These are phyloP conservation scores for Lentinula guzmanii DNA, from an alignment of 768 basidiomycete species.

Conservation along the genomic window DNA sequence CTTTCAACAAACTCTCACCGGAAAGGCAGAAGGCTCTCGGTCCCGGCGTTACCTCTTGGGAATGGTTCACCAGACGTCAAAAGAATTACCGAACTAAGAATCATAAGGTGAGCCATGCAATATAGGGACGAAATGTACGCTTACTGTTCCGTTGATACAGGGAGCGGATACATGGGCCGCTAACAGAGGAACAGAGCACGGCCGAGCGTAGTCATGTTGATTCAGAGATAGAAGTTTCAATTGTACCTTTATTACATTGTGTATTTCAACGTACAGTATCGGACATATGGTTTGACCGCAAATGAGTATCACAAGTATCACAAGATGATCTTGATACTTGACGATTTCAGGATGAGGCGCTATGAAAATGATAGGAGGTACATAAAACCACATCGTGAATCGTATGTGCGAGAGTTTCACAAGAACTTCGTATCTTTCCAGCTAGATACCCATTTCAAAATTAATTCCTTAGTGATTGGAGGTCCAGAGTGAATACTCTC, in stretches of 20 bases:
- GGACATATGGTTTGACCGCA: background rate
- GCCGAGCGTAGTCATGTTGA: background rate
- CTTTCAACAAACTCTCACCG: constrained; percentile 28
- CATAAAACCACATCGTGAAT: too few species aligned
- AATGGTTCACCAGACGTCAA: constrained; percentile 39
- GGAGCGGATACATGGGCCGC: constrained; percentile 42
- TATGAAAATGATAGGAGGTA: too few species aligned
- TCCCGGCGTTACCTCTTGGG: constrained; percentile 29
- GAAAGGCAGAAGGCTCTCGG: constrained; percentile 20
- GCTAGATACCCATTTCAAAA: constrained; percentile 33
- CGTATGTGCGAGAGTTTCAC: background rate
- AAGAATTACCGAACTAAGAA: constrained; percentile 40
- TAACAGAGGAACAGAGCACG: constrained; percentile 37
- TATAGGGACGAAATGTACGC: background rate
- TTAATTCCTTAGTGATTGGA: constrained; percentile 24
- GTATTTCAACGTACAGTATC: background rate
- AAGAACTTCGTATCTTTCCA: constrained; percentile 37
- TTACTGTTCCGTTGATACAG: constrained; percentile 15
- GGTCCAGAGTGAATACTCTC: constrained; percentile 24
- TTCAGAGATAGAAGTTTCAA: background rate
- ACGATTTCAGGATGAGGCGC: too few species aligned
- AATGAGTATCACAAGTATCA: too few species aligned
- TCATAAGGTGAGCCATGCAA: constrained; percentile 25
- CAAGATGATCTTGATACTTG: too few species aligned
- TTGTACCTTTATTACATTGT: background rate